These are phyloP conservation scores for Lasiosphaeris hirsuta DNA, from an alignment of 495 filamentous ascomycete genomes.

Conservation along the genomic window DNA sequence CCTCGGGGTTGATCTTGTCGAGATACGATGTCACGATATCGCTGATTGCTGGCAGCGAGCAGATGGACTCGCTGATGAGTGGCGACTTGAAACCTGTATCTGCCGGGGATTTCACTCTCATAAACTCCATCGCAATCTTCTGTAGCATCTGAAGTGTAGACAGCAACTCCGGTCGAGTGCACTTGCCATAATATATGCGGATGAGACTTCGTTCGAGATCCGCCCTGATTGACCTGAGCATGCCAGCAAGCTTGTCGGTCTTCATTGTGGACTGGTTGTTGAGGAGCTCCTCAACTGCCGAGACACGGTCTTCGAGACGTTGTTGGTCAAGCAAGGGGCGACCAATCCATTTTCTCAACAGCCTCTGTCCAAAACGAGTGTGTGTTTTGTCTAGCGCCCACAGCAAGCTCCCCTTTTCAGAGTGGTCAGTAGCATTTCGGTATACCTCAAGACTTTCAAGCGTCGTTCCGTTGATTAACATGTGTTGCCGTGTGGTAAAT, in stretches of 20 bases:
- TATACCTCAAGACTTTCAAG: slow-evolving; percentile 93
- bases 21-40: slow-evolving; percentile 68
- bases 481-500: slow-evolving; percentile 90
- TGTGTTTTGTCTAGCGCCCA: slow-evolving; percentile 93
- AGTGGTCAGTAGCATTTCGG: slow-evolving; percentile 87
- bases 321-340: slow-evolving; percentile 78
- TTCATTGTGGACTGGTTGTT: slow-evolving; percentile 58
- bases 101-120: slow-evolving; percentile 56
- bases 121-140: slow-evolving; percentile 70
- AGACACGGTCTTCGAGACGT: slow-evolving; percentile 76
- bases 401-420: slow-evolving; percentile 83
- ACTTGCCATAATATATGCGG: slow-evolving; percentile 95
- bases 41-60: slow-evolving; percentile 71
- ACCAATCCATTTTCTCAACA: slow-evolving; percentile 94
- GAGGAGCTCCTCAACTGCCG: slow-evolving; percentile 87
- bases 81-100: slow-evolving; percentile 73
- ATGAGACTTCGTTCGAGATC: slow-evolving; percentile 92
- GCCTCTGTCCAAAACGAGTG: slow-evolving; percentile 82
- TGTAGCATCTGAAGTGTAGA: slow-evolving; percentile 81
- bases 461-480: slow-evolving; percentile 95
- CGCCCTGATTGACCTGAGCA: slow-evolving; percentile 68
- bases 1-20: slow-evolving; percentile 79
- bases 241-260: slow-evolving; percentile 66
- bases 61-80: slow-evolving; percentile 69
- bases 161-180: slow-evolving; percentile 85